Percentiles rank a stretch among this genome's conserved stretches.
Evolutionary conservation across 345 rosid species (phyloP).

Genomic region (Cardamine occulta): DNA sequence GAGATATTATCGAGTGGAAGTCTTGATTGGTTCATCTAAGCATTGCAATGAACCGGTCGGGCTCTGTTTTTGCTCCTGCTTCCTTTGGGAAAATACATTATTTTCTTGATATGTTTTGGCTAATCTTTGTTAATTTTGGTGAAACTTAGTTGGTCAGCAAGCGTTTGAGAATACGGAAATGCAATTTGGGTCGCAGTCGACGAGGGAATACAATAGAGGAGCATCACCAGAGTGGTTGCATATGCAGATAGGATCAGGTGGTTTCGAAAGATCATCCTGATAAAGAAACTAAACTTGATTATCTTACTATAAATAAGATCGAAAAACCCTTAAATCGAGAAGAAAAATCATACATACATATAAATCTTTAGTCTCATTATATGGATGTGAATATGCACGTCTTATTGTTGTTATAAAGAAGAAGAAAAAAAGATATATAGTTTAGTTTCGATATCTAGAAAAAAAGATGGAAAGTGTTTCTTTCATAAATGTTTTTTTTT

Average conservation of each 20-base stretch:
- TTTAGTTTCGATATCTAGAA: conserved; percentile 20
- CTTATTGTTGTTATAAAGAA: conserved; percentile 22
- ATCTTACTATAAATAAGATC: conserved; percentile 21
- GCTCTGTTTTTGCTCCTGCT: not conserved
- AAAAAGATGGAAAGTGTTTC: not conserved
- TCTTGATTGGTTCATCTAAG: not conserved
- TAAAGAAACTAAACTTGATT: conserved; percentile 28
- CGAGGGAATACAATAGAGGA: conserved; percentile 63
- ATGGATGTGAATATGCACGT: conserved; percentile 36
- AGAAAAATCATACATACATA: conserved; percentile 27
- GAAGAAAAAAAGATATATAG: not conserved
- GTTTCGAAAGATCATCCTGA: conserved; percentile 62
- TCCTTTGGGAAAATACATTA: not conserved
- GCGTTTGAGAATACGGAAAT: conserved; percentile 57
- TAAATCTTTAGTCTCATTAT: conserved; percentile 15
- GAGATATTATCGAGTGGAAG: not conserved
- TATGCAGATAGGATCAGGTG: conserved; percentile 72
- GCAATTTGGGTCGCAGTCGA: conserved; percentile 65
- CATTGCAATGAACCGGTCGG: not conserved
- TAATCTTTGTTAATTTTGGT: conserved; percentile 12
- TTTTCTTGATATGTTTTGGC: not conserved
- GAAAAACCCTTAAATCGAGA: not conserved
- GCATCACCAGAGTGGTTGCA: conserved; percentile 92
- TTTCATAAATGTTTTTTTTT: not conserved
- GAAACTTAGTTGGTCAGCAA: conserved; percentile 70